Percentiles rank a stretch among this genome's conserved stretches.
Evolutionary conservation across 2,329 filamentous ascomycete species (phyloP).

Genomic region (Colletotrichum tabaci): DNA sequence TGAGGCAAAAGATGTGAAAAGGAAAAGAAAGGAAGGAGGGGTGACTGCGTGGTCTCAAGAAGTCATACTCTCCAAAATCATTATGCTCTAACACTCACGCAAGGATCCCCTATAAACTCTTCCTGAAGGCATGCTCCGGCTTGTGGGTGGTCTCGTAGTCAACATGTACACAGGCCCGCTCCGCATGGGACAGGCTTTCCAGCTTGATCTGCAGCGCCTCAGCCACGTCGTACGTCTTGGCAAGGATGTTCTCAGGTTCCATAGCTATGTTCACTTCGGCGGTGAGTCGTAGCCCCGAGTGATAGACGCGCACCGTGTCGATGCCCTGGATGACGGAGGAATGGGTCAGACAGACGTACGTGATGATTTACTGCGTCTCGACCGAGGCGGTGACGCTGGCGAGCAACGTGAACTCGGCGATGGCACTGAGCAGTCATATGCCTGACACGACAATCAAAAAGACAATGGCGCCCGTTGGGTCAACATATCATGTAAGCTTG

Average conservation of each 20-base stretch:
- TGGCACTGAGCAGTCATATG: slow-evolving; percentile 89
- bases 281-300: slow-evolving; percentile 88
- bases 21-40: too few relatives aligned
- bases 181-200: slow-evolving; percentile 90
- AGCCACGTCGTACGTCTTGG: slow-evolving; percentile 90
- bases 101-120: slow-evolving; percentile 63
- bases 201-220: slow-evolving; percentile 95
- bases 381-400: slow-evolving; percentile 91
- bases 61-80: background rate
- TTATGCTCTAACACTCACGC: background rate
- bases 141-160: slow-evolving; percentile 97
- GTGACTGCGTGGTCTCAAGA: too few relatives aligned
- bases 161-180: slow-evolving; percentile 95
- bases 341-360: slow-evolving; percentile 97
- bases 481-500: slow-evolving; percentile 94
- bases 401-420: slow-evolving; percentile 89
- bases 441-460: slow-evolving; percentile 83
- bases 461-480: slow-evolving; percentile 91
- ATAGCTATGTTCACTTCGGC: slow-evolving; percentile 98
- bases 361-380: slow-evolving; percentile 91
- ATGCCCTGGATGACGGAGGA: slow-evolving; percentile 85
- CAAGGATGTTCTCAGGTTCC: slow-evolving; percentile 80
- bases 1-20: too few relatives aligned
- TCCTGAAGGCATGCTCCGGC: slow-evolving; percentile 81
- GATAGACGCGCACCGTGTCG: slow-evolving; percentile 95